These are phyloP conservation scores for Curvularia sp. DNA, from an alignment of 2,329 filamentous ascomycete species.

Conservation along the genomic window DNA sequence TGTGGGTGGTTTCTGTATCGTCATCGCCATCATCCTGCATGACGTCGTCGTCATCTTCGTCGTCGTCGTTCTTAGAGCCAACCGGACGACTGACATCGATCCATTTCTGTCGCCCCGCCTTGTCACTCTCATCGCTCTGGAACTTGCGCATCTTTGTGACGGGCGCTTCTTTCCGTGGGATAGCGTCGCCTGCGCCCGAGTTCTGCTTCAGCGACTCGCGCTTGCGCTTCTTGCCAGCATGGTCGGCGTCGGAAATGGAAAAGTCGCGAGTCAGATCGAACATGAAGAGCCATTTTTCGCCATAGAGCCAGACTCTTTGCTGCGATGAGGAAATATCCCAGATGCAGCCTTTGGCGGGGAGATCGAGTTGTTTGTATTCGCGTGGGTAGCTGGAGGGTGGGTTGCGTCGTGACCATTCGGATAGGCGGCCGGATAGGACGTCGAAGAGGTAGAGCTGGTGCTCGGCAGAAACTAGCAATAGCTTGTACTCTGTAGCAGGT, in stretches of 20 bases:
- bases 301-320: constrained; percentile 82
- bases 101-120: constrained; percentile 35
- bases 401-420: constrained; percentile 86
- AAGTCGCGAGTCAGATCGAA: constrained; percentile 81
- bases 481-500: constrained; percentile 60
- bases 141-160: constrained; percentile 59
- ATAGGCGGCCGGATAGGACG: constrained; percentile 75
- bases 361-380: constrained; percentile 75
- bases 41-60: constrained; percentile 5
- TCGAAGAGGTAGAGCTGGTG: constrained; percentile 81
- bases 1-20: neutral
- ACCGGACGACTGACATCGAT: constrained; percentile 39
- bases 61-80: constrained; percentile 25
- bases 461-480: constrained; percentile 68
- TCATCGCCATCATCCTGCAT: neutral
- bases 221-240: constrained; percentile 41
- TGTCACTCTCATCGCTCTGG: constrained; percentile 48
- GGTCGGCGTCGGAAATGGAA: constrained; percentile 27
- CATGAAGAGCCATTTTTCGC: constrained; percentile 88
- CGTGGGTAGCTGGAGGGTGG: constrained; percentile 75
- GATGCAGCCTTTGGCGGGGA: constrained; percentile 81
- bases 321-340: constrained; percentile 72
- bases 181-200: constrained; percentile 63
- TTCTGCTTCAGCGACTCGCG: constrained; percentile 42
- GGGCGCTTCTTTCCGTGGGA: constrained; percentile 56